Evolutionary conservation across 2,329 filamentous ascomycete genomes (phyloP).

Genomic region (Fusarium cyanostomum): DNA sequence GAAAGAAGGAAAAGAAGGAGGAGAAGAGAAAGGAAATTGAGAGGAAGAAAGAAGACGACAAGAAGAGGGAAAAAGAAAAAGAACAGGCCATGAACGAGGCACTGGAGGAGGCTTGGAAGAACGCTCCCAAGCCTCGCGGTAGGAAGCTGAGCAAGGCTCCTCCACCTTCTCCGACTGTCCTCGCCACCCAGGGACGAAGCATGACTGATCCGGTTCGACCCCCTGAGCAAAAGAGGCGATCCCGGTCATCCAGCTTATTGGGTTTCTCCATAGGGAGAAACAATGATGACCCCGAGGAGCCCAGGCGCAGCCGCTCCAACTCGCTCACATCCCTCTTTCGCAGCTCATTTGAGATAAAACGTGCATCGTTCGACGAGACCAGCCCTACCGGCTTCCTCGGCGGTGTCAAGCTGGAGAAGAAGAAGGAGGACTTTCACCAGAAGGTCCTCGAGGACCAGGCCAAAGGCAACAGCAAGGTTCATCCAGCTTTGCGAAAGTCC

Average conservation of each 20-base stretch:
- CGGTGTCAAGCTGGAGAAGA: constrained; percentile 53
- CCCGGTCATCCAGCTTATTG: constrained; percentile 42
- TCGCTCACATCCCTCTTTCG: constrained; percentile 51
- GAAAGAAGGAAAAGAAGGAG: constrained; percentile 63
- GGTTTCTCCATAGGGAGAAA: constrained; percentile 37
- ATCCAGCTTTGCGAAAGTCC: constrained; percentile 49
- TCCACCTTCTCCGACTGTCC: constrained; percentile 33
- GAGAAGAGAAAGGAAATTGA: constrained; percentile 55
- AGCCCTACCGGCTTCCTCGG: constrained; percentile 52
- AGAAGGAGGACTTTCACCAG: constrained; percentile 48
- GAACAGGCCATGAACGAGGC: constrained; percentile 32
- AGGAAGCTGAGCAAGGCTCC: constrained; percentile 47
- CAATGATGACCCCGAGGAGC: constrained; percentile 36
- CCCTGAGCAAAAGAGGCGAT: constrained; percentile 35
- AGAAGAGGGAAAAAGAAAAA: constrained; percentile 29
- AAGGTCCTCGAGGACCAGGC: constrained; percentile 41
- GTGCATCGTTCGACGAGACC: constrained; percentile 46
- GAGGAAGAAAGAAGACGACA: constrained; percentile 45
- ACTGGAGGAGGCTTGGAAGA: constrained; percentile 38
- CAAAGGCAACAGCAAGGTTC: constrained; percentile 42
- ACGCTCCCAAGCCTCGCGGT: constrained; percentile 36
- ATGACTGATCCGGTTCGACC: constrained; percentile 26
- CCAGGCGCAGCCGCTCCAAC: constrained; percentile 47
- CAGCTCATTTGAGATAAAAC: constrained; percentile 48
- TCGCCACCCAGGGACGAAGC: constrained; percentile 28